Percentiles rank a stretch among this genome's conserved stretches.
Evolutionary conservation across 2,329 filamentous ascomycete genomes (phyloP).

Genomic region (Cladosporium austrohemisphaericum): DNA sequence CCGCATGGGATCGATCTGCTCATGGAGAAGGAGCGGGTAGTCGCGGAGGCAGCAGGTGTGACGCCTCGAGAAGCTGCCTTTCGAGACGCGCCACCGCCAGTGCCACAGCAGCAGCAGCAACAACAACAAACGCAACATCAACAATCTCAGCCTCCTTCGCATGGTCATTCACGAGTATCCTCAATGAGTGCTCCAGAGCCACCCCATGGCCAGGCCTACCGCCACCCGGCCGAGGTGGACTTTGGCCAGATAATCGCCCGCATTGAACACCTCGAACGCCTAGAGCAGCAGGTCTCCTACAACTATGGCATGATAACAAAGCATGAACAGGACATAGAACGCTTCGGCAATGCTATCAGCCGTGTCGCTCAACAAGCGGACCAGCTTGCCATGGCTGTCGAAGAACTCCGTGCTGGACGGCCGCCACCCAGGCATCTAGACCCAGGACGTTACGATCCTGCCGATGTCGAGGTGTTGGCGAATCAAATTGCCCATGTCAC

Average conservation of each 20-base stretch:
- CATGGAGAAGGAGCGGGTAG: slow-evolving; percentile 15
- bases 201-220: slow-evolving; percentile 11
- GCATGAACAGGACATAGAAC: slow-evolving; percentile 40
- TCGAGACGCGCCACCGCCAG: slow-evolving; percentile 7
- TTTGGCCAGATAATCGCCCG: slow-evolving; percentile 26
- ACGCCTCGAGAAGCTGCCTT: slow-evolving; percentile 7
- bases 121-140: neutral
- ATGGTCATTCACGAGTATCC: slow-evolving; percentile 12
- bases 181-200: slow-evolving; percentile 12
- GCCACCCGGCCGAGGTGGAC: neutral
- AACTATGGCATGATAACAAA: slow-evolving; percentile 41
- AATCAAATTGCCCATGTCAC: slow-evolving; percentile 39
- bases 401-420: slow-evolving; percentile 33
- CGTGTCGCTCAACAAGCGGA: slow-evolving; percentile 40
- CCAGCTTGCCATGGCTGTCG: too few relatives aligned
- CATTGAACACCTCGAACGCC: slow-evolving; percentile 45
- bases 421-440: slow-evolving; percentile 17
- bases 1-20: slow-evolving; percentile 8
- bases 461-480: slow-evolving; percentile 44
- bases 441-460: slow-evolving; percentile 26
- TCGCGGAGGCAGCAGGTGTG: slow-evolving; percentile 2
- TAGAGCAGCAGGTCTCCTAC: slow-evolving; percentile 48
- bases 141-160: slow-evolving; percentile 7
- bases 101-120: neutral
- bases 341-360: slow-evolving; percentile 39